These are phyloP conservation scores for Rhytidiadelphus loreus DNA, from an alignment of 225 moss, liverwort and hornwort genomes.

Conservation along the genomic window DNA sequence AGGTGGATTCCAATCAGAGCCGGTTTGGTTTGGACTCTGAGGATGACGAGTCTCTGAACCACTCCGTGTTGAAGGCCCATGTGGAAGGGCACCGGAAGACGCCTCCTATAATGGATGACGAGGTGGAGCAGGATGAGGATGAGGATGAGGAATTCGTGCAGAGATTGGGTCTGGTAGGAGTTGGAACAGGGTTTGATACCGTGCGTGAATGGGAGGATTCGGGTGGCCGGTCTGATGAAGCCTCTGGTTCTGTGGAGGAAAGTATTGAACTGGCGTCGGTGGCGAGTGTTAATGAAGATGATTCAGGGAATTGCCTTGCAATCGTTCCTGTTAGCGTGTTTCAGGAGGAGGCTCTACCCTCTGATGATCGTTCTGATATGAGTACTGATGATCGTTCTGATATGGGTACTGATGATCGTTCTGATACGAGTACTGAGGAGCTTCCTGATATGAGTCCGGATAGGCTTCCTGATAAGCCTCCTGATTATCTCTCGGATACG, in stretches of 20 bases:
- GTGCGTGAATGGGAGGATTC: conserved; percentile 1
- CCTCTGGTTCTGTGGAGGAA: background rate
- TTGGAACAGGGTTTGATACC: background rate
- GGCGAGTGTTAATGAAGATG: background rate
- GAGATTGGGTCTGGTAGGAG: background rate
- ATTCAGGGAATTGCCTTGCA: background rate
- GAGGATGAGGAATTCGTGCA: background rate
- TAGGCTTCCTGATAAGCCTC: no score
- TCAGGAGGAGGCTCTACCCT: background rate
- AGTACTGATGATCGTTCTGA: background rate
- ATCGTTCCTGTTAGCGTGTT: background rate
- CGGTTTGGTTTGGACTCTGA: background rate
- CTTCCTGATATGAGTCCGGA: background rate
- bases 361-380: background rate
- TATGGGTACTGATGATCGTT: no score
- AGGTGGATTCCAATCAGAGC: background rate
- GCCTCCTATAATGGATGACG: background rate
- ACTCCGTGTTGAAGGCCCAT: conserved; percentile 20
- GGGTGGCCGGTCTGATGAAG: background rate
- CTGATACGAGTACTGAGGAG: background rate
- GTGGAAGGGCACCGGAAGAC: conserved; percentile 10
- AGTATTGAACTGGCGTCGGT: background rate
- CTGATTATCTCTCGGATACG: no score
- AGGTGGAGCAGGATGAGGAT: background rate
- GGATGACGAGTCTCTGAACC: background rate